These are phyloP conservation scores for Rhododendron williamsianum DNA, from an alignment of 148 eudicot genomes.

Conservation along the genomic window DNA sequence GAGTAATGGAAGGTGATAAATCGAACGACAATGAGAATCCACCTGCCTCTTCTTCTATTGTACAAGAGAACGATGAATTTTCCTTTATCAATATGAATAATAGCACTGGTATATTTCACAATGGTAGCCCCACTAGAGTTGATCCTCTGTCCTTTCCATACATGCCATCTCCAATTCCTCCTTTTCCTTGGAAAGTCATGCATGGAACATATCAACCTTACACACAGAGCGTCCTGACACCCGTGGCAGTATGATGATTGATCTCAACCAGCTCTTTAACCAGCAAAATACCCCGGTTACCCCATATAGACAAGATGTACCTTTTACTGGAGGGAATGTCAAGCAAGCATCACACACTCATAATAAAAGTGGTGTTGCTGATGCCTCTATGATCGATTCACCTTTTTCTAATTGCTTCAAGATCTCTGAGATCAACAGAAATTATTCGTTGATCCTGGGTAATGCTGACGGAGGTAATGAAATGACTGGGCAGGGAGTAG, in stretches of 20 bases:
- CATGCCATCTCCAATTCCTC: conserved; percentile 2
- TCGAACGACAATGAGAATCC: conserved; percentile 6
- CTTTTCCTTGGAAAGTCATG: conserved; percentile 1
- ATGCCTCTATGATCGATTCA: conserved; percentile 8
- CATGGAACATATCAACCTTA: conserved; percentile 10
- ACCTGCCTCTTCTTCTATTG: conserved; percentile 5
- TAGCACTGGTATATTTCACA: not conserved
- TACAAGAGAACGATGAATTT: conserved; percentile 12
- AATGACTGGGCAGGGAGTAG: conserved; percentile 3
- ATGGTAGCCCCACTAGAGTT: conserved; percentile 8
- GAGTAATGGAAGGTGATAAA: conserved; percentile 14
- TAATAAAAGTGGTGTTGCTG: conserved; percentile 1
- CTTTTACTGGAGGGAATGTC: conserved; percentile 6
- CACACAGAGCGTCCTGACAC: not conserved
- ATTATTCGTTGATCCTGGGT: conserved; percentile 7
- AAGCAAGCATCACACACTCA: not conserved
- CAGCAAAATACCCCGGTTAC: conserved; percentile 3
- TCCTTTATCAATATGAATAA: not conserved
- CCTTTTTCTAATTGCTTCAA: conserved; percentile 8
- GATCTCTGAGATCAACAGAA: conserved; percentile 12
- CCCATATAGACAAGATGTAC: not conserved
- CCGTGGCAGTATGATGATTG: conserved; percentile 10
- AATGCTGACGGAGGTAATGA: conserved; percentile 11
- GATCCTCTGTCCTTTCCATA: conserved; percentile 7
- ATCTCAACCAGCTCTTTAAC: conserved; percentile 16